Percentiles rank a stretch among this genome's conserved stretches.
phyloP scores from a whole-genome alignment of 164 flowering plant species.

The Piper betle region DNA sequence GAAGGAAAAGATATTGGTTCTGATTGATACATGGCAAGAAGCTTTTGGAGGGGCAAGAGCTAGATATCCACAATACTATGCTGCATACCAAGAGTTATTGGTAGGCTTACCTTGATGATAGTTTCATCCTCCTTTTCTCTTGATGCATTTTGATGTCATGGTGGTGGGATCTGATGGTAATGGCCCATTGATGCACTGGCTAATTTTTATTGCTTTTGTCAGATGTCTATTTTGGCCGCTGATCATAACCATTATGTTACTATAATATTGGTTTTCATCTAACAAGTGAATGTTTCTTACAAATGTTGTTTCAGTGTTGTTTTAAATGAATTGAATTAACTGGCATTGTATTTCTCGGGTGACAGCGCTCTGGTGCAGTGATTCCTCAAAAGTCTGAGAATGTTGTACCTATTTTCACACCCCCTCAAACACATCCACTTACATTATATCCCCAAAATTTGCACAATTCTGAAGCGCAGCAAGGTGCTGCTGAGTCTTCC shows the following conservation, averaged over 20 bases:
- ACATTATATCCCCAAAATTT: constrained; percentile 56
- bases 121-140: background rate
- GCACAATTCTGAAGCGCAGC: constrained; percentile 33
- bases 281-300: no score
- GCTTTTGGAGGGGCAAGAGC: constrained; percentile 97
- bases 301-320: no score
- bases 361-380: constrained; percentile 93
- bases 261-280: no score
- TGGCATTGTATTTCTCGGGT: background rate
- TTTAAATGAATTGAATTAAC: background rate
- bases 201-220: no score
- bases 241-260: background rate
- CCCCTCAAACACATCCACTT: constrained; percentile 82
- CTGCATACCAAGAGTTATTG: constrained; percentile 90
- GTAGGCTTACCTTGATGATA: constrained; percentile 22
- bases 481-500: constrained; percentile 55
- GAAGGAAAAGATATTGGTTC: constrained; percentile 80
- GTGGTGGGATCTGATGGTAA: background rate
- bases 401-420: constrained; percentile 76
- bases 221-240: background rate
- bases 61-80: constrained; percentile 88
- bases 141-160: background rate
- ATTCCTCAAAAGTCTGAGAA: constrained; percentile 83
- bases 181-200: background rate
- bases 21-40: constrained; percentile 98